These are phyloP conservation scores for Metschnikowia picachoensis DNA, from an alignment of 805 yeast species.

Conservation along the genomic window DNA sequence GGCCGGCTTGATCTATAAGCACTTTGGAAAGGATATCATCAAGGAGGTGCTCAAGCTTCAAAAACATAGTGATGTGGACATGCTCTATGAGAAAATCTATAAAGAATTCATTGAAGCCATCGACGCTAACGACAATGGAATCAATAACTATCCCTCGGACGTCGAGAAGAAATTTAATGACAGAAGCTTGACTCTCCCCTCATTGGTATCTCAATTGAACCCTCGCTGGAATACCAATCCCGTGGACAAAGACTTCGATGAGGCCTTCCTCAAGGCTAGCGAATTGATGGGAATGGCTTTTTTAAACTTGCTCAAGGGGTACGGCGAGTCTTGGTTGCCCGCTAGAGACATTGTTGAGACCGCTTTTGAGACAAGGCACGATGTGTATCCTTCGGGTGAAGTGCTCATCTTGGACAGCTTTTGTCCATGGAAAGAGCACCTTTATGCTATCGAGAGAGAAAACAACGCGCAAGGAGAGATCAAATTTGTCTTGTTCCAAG, in stretches of 20 bases:
- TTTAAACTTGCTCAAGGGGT: slow-evolving; percentile 57
- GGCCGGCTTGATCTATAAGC: slow-evolving; percentile 91
- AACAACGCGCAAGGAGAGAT: slow-evolving; percentile 51
- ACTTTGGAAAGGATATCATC: slow-evolving; percentile 71
- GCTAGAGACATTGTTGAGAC: slow-evolving; percentile 72
- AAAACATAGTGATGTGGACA: slow-evolving; percentile 42
- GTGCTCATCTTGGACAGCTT: slow-evolving; percentile 70
- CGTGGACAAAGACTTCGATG: slow-evolving; percentile 63
- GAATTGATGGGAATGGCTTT: slow-evolving; percentile 82
- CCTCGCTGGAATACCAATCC: slow-evolving; percentile 80
- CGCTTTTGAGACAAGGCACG: slow-evolving; percentile 61
- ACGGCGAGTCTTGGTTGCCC: slow-evolving; percentile 88
- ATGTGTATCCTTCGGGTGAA: slow-evolving; percentile 66
- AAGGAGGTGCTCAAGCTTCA: slow-evolving; percentile 45
- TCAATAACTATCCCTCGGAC: slow-evolving; percentile 58
- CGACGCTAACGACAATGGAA: slow-evolving; percentile 96
- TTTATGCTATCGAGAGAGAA: slow-evolving; percentile 67
- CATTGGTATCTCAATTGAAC: slow-evolving; percentile 73
- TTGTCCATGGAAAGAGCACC: slow-evolving; percentile 95
- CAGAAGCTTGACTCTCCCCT: slow-evolving; percentile 70
- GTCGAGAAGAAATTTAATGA: slow-evolving; percentile 65
- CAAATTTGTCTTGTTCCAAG: slow-evolving; percentile 76
- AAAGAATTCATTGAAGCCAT: slow-evolving; percentile 83
- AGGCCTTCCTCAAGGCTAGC: slow-evolving; percentile 65
- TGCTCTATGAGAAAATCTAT: slow-evolving; percentile 74